Evolutionary conservation across 345 rosid species (phyloP).

Genomic region (Citrus trifoliata): DNA sequence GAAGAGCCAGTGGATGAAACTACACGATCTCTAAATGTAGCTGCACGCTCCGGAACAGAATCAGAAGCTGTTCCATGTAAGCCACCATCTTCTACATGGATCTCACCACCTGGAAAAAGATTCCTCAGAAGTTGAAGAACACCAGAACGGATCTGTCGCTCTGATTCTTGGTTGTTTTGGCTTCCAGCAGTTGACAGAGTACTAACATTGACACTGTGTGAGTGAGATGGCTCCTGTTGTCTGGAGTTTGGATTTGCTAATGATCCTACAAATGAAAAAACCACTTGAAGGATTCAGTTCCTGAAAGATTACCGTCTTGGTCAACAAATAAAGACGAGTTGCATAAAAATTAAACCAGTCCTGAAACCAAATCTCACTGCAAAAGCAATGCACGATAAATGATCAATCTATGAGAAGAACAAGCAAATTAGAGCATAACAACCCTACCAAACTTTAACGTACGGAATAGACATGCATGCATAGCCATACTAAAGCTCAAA

Average conservation of each 20-base stretch:
- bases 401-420: not conserved
- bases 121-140: slow-evolving; percentile 49
- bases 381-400: not conserved
- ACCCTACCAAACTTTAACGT: not conserved
- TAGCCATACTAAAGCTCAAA: not conserved
- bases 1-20: slow-evolving; percentile 22
- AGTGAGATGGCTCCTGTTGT: slow-evolving; percentile 34
- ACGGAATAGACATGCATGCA: not conserved
- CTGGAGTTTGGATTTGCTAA: slow-evolving; percentile 30
- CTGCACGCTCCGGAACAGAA: slow-evolving; percentile 22
- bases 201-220: slow-evolving; percentile 38
- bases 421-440: not conserved
- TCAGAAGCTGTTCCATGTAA: slow-evolving; percentile 30
- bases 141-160: slow-evolving; percentile 37
- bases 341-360: not conserved
- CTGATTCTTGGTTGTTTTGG: slow-evolving; percentile 44
- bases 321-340: not conserved
- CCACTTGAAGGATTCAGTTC: not conserved
- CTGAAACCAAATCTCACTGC: not conserved
- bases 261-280: slow-evolving; percentile 30
- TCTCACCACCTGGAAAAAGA: slow-evolving; percentile 58
- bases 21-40: slow-evolving; percentile 11
- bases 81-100: slow-evolving; percentile 41
- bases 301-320: not conserved
- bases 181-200: slow-evolving; percentile 35